Evolutionary conservation across 1,284 basidiomycete species (phyloP), one percentile per base, ranked within the genome.

Genomic region (Leccinum ponderosum): DNA sequence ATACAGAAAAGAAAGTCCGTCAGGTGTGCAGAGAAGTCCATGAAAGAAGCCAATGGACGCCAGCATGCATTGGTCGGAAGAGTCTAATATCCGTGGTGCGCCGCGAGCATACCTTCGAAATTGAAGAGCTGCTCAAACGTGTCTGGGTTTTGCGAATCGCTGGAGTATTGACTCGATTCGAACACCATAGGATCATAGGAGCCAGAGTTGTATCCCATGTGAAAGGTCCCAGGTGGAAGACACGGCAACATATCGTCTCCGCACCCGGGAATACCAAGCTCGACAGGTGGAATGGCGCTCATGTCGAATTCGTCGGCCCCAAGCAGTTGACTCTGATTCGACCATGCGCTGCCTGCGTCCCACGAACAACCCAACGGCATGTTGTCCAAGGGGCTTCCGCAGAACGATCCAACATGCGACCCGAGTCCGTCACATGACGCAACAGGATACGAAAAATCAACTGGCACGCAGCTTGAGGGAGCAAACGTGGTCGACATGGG

Each of bases 291-390:
- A 62, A 82, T 82, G 31, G 77, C 68, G 57, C 56, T 66, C 63
- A 83, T 69, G 67, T 80, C 80, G 69, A 83, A 82, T 71, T 83
- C 80, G 65, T 81, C 81, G 44, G 73, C 75, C 51, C 73, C 73
- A 61, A 83, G 71, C 60, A 76, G 66, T 42, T 76, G 75, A 14
- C 59, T 53, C 35, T 75, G 74, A 35, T 57, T 70, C 67, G 77
- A 80, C 69, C 74, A 73, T 39, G 69, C 58, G 14, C 66, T 59
- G 29, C 68, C 65, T 8, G 67, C 57, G 6, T 72, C 68, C 79
- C 80, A 80, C 25, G 71, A 59, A 65, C 78, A 82, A n/a, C 70
- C 68, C 9, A 76, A 63, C 27, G 66, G 72, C 8, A 65, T 37
- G 51, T 59, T 64, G 48, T 75, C 65, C 56, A 73, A 44, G 1